Percentiles rank a stretch among this genome's conserved stretches.
These are phyloP conservation scores for Fusarium sp. DNA, from an alignment of 2,329 filamentous ascomycete species.

Conservation along the genomic window DNA sequence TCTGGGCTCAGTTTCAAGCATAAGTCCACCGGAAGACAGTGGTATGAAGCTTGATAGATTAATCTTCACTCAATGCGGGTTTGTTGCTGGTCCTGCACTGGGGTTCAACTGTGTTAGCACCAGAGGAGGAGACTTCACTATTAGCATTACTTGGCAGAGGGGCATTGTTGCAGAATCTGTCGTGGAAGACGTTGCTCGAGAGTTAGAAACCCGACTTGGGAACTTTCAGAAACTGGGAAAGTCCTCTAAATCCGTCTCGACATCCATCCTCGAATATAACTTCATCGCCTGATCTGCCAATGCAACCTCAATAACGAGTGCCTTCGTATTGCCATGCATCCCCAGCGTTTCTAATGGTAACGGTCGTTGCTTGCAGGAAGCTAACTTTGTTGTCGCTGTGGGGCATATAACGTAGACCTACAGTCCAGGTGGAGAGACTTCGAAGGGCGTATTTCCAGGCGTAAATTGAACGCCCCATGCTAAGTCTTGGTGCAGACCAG, in stretches of 20 bases:
- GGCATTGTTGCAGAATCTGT: slow-evolving; percentile 4
- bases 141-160: slow-evolving; percentile 15
- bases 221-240: fast-evolving
- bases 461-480: not conserved
- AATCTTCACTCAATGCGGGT: slow-evolving; percentile 13
- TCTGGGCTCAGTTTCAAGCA: not conserved
- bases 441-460: not conserved
- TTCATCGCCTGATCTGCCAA: fast-evolving
- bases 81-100: slow-evolving; percentile 13
- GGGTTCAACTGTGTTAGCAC: slow-evolving; percentile 19
- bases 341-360: too few relatives aligned
- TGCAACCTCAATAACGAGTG: fast-evolving
- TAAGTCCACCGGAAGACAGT: fast-evolving
- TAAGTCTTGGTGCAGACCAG: fast-evolving
- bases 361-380: fast-evolving
- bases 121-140: not conserved
- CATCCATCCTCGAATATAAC: too few relatives aligned
- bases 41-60: not conserved
- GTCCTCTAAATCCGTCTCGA: too few relatives aligned
- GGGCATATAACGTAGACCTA: not conserved
- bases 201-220: not conserved
- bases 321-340: not conserved
- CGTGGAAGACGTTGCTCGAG: not conserved
- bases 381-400: not conserved
- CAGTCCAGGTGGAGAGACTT: not conserved